These are phyloP conservation scores for Neoscytalidium dimidiatum DNA, from an alignment of 2,329 filamentous ascomycete species.

Conservation along the genomic window DNA sequence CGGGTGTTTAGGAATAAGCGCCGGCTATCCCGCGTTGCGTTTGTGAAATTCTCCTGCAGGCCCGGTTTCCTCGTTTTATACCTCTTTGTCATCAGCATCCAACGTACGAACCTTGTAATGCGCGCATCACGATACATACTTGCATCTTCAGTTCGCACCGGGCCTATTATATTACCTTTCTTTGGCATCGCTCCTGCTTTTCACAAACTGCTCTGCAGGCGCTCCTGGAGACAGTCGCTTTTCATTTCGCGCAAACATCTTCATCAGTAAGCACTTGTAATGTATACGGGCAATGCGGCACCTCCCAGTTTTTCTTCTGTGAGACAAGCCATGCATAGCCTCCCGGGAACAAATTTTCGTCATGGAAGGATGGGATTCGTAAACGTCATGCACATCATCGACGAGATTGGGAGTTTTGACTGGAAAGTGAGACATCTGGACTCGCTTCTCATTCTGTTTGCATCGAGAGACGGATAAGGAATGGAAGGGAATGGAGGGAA, in stretches of 20 bases:
- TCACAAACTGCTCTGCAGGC: background rate
- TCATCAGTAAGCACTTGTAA: slow-evolving; percentile 12
- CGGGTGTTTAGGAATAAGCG: background rate
- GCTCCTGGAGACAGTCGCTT: background rate
- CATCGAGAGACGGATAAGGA: no score
- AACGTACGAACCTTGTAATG: slow-evolving; percentile 14
- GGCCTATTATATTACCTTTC: background rate
- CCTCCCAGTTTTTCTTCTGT: background rate
- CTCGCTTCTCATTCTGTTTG: background rate
- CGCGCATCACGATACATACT: slow-evolving; percentile 9
- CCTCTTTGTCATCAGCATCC: background rate
- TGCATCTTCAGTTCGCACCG: slow-evolving; percentile 10
- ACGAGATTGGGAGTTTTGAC: background rate
- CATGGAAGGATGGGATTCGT: background rate
- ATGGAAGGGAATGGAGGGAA: background rate
- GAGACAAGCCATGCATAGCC: background rate
- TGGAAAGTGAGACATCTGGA: background rate
- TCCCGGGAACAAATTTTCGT: background rate
- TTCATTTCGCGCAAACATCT: background rate
- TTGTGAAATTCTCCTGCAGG: background rate
- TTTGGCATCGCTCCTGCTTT: background rate
- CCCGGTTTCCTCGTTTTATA: slow-evolving; percentile 4
- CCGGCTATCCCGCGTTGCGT: background rate
- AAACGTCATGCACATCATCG: background rate
- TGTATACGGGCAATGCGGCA: background rate